Percentiles rank a stretch among this genome's conserved stretches.
Conservation (phyloP, 768 basidiomycete species). For the Leccinellum albellum region DNA sequence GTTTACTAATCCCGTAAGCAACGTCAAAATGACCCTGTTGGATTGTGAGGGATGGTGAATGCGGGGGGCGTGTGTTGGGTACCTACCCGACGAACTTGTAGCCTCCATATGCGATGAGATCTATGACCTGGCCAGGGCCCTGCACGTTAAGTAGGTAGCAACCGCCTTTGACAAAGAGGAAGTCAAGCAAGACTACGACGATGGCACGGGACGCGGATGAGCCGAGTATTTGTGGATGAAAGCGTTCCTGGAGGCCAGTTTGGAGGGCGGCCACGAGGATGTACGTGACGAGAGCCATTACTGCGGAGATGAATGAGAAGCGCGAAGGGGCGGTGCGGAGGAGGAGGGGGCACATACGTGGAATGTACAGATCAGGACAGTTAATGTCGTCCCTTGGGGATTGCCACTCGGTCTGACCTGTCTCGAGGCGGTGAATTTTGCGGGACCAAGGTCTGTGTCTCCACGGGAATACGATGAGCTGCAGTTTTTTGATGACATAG, state of each 20-base stretch:
- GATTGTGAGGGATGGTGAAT: neutral
- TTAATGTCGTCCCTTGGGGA: conserved; percentile 93
- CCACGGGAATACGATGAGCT: conserved; percentile 94
- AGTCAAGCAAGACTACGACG: conserved; percentile 82
- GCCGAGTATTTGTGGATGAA: conserved; percentile 88
- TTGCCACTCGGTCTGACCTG: conserved; percentile 69
- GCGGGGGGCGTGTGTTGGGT: neutral
- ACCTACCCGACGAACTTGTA: conserved; percentile 96
- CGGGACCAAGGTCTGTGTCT: conserved; percentile 84
- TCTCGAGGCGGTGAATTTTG: conserved; percentile 59
- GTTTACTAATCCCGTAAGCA: conserved; percentile 68
- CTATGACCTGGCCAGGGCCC: conserved; percentile 65
- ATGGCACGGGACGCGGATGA: conserved; percentile 81
- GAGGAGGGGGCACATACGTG: conserved; percentile 46
- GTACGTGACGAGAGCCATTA: conserved; percentile 96
- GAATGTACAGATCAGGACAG: conserved; percentile 95
- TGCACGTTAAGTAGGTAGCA: conserved; percentile 92
- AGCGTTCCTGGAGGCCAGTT: conserved; percentile 76
- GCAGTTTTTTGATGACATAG: conserved; percentile 89
- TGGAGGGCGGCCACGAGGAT: conserved; percentile 84
- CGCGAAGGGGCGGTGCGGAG: neutral
- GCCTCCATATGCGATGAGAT: conserved; percentile 88
- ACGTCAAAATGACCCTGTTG: conserved; percentile 76
- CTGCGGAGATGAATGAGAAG: conserved; percentile 37
- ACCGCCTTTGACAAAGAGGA: conserved; percentile 83